phyloP scores from a whole-genome alignment of 1,139 yeast genomes.

The Trichomonascaceae sp. region DNA sequence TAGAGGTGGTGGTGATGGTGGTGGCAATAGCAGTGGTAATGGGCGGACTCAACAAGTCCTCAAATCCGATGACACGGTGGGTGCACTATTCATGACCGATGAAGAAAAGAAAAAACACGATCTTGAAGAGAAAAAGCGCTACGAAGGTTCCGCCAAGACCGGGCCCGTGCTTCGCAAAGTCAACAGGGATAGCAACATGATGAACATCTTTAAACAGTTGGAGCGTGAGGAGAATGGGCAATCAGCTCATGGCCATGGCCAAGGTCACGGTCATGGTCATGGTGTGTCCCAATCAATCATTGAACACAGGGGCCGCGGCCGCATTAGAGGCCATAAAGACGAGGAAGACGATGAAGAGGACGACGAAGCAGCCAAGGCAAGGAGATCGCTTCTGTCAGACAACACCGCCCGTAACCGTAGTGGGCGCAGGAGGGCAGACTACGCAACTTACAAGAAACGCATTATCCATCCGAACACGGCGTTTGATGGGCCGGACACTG shows the following conservation, averaged over 20 bases:
- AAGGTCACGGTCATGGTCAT: constrained; percentile 1
- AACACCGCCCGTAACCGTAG: constrained; percentile 1
- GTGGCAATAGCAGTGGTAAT: constrained; percentile 8
- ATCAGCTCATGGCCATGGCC: too few species aligned
- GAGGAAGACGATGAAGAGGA: constrained; percentile 33
- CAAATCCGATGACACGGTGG: constrained; percentile 17
- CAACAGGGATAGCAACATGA: neutral
- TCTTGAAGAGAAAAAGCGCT: neutral
- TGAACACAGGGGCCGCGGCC: neutral
- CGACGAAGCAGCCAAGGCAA: constrained; percentile 23
- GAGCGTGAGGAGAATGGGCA: constrained; percentile 3
- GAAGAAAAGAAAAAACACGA: constrained; percentile 35
- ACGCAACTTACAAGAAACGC: constrained; percentile 31
- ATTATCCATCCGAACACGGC: constrained; percentile 31
- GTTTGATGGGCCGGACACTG: constrained; percentile 13
- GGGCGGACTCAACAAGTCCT: constrained; percentile 7
- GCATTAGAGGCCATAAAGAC: neutral
- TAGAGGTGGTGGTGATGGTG: constrained; percentile 8
- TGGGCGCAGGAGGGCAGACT: constrained; percentile 32
- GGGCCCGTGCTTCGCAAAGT: constrained; percentile 4
- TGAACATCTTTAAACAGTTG: neutral
- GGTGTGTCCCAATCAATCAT: too few species aligned
- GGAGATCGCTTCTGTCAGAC: constrained; percentile 1
- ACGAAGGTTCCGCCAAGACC: constrained; percentile 6
- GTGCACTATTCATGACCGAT: constrained; percentile 16